These are phyloP conservation scores for Cokeromyces recurvatus DNA, from an alignment of 371 early-diverging fungal genomes.

Conservation along the genomic window DNA sequence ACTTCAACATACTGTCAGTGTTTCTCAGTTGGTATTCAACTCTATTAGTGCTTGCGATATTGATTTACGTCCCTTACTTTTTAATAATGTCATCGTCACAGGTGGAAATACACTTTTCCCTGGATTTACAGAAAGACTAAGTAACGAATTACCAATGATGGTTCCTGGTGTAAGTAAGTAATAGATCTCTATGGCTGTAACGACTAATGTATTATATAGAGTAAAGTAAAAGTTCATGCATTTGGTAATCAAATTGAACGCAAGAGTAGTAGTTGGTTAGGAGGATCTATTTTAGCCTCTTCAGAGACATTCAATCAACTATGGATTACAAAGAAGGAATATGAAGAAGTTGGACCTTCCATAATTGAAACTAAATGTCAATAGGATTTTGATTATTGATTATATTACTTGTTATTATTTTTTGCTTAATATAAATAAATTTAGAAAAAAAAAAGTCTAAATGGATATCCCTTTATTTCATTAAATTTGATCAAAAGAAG, in stretches of 20 bases:
- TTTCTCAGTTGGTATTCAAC: constrained; percentile 66
- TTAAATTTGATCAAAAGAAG: constrained; percentile 36
- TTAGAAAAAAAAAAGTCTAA: too few relatives aligned
- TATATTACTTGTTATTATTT: background rate
- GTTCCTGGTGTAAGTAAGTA: constrained; percentile 66
- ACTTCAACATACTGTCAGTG: constrained; percentile 43
- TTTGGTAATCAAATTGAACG: constrained; percentile 78
- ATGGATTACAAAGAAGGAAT: constrained; percentile 94
- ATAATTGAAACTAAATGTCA: constrained; percentile 87
- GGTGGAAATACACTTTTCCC: constrained; percentile 89
- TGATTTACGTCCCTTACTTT: constrained; percentile 82
- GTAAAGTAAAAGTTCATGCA: constrained; percentile 77
- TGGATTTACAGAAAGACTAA: constrained; percentile 85
- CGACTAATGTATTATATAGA: constrained; percentile 48
- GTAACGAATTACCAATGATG: constrained; percentile 63
- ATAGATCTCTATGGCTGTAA: too few relatives aligned
- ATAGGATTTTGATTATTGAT: constrained; percentile 22
- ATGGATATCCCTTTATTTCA: too few relatives aligned
- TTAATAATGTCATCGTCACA: constrained; percentile 78
- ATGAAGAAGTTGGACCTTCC: constrained; percentile 81
- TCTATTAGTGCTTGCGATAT: constrained; percentile 76
- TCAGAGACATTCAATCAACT: constrained; percentile 95
- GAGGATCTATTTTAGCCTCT: constrained; percentile 94
- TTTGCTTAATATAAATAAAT: too few relatives aligned
- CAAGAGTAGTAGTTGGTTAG: constrained; percentile 91